These are phyloP conservation scores for Arthroderma sp. DNA, from an alignment of 2,329 filamentous ascomycete genomes.

Conservation along the genomic window DNA sequence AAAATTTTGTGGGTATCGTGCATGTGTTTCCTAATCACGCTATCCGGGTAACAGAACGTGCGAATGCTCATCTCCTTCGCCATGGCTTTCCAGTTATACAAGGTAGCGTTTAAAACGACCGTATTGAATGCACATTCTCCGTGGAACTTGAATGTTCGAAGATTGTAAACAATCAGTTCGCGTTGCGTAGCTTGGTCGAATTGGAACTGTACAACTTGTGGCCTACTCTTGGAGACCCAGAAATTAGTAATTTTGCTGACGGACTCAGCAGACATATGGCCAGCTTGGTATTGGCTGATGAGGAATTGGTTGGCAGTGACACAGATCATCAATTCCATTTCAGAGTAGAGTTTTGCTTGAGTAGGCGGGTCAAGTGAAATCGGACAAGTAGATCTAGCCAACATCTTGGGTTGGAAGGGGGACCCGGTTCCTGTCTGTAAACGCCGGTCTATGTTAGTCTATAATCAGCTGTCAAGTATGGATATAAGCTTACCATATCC, in stretches of 20 bases:
- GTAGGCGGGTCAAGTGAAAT: conserved; percentile 31
- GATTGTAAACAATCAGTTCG: conserved; percentile 36
- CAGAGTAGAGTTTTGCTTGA: conserved; percentile 36
- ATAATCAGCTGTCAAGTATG: background rate
- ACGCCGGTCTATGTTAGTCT: background rate
- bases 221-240: conserved; percentile 38
- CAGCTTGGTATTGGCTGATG: conserved; percentile 29
- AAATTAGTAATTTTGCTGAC: conserved; percentile 28
- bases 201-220: conserved; percentile 40
- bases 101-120: conserved; percentile 34
- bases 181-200: conserved; percentile 43
- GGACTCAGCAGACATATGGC: conserved; percentile 30
- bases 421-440: conserved; percentile 3
- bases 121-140: conserved; percentile 31
- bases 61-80: conserved; percentile 38
- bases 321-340: conserved; percentile 37
- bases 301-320: conserved; percentile 36
- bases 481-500: conserved; percentile 23
- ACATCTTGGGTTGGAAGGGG: conserved; percentile 15
- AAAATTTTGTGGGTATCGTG: conserved; percentile 39
- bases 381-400: conserved; percentile 19
- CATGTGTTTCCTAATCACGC: conserved; percentile 38
- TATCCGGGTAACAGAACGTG: conserved; percentile 41
- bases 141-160: conserved; percentile 36
- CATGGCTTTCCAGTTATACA: conserved; percentile 39